phyloP scores from a whole-genome alignment of 75 land plant genomes.

The Larix kaempferi region DNA sequence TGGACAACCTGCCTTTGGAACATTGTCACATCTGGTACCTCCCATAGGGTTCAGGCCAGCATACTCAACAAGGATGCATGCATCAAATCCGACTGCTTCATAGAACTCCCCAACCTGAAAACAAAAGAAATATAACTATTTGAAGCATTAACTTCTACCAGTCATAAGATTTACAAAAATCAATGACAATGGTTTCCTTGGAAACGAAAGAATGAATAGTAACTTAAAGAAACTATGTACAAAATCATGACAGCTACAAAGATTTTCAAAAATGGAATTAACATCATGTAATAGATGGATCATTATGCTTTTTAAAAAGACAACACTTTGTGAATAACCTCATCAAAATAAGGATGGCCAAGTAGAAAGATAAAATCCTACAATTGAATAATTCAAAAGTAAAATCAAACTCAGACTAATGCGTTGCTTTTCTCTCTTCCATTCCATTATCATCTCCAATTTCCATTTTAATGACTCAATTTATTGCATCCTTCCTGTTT shows the following conservation, averaged over 20 bases:
- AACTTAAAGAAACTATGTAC: neutral
- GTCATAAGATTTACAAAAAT: neutral
- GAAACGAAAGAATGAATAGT: neutral
- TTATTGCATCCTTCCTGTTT: no score
- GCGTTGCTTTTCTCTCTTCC: no score
- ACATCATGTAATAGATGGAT: neutral
- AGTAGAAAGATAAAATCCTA: neutral
- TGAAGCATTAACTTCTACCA: neutral
- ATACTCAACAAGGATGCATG: conserved; percentile 91
- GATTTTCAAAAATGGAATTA: neutral
- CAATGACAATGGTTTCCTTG: neutral
- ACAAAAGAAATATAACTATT: neutral
- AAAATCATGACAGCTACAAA: neutral
- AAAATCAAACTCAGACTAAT: neutral
- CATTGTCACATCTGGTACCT: conserved; percentile 62
- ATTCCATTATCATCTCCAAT: no score
- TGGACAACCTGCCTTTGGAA: conserved; percentile 97
- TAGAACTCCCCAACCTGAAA: conserved; percentile 96
- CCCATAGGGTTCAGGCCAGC: conserved; percentile 98
- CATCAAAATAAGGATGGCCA: neutral
- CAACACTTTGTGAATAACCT: neutral
- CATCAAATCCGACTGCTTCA: conserved; percentile 97
- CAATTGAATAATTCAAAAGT: neutral
- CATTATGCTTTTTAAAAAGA: neutral
- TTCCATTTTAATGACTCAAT: no score